phyloP scores from a whole-genome alignment of 31 red algal genomes.

The Odonthalia washingtoniensis region DNA sequence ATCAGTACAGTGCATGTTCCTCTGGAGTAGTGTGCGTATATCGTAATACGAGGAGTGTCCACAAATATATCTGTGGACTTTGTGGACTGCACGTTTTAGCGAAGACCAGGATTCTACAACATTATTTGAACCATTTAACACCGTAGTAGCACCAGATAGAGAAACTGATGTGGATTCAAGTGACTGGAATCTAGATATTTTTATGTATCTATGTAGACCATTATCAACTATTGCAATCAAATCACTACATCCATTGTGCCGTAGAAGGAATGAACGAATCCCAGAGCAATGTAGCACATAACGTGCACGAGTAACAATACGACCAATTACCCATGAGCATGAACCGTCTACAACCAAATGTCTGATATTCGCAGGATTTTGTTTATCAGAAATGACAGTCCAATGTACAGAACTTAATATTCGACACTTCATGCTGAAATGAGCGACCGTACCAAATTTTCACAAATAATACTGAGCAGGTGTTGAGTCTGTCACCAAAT shows the following conservation, averaged over 20 bases:
- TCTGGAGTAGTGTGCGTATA: neutral
- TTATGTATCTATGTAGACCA: no score
- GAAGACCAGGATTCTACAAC: neutral
- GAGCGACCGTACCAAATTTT: neutral
- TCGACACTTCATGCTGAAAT: neutral
- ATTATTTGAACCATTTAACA: neutral
- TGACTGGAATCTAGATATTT: no score
- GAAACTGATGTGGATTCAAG: no score
- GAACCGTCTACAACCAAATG: slow-evolving; percentile 11
- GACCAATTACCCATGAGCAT: neutral
- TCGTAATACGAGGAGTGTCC: neutral
- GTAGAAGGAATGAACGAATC: neutral
- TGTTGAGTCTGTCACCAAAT: neutral
- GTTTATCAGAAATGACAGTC: neutral
- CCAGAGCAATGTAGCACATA: neutral
- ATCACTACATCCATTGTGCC: neutral
- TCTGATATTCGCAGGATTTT: neutral
- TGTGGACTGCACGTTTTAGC: neutral
- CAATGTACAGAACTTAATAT: neutral
- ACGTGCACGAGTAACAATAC: neutral
- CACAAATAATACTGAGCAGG: neutral
- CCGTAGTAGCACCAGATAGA: neutral
- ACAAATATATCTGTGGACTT: neutral
- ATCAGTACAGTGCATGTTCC: no score
- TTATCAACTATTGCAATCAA: neutral